These are phyloP conservation scores for Globisporangium nodosum DNA, from an alignment of 352 stramenopile species.

Conservation along the genomic window DNA sequence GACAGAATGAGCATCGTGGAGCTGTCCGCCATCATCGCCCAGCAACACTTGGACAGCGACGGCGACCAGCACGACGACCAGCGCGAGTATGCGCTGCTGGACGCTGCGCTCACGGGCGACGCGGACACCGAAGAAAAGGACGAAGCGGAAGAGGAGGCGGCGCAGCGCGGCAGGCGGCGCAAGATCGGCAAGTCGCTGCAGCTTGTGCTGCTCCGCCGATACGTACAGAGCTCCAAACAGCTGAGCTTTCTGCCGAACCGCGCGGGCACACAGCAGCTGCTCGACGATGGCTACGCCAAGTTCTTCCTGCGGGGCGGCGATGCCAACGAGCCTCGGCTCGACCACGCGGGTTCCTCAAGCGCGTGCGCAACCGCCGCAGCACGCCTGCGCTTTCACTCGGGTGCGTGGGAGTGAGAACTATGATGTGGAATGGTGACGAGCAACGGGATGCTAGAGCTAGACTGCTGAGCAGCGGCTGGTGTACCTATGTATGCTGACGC, in stretches of 20 bases:
- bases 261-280: slow-evolving; percentile 45
- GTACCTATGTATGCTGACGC: slow-evolving; percentile 7
- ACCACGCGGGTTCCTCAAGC: slow-evolving; percentile 57
- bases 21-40: slow-evolving; percentile 32
- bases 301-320: slow-evolving; percentile 63
- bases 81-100: slow-evolving; percentile 9
- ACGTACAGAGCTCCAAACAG: slow-evolving; percentile 54
- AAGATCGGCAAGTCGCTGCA: slow-evolving; percentile 62
- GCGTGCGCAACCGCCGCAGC: slow-evolving; percentile 50
- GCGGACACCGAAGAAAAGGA: not conserved
- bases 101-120: not conserved
- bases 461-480: not conserved
- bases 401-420: slow-evolving; percentile 7
- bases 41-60: slow-evolving; percentile 8
- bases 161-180: slow-evolving; percentile 15
- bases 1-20: too few relatives aligned
- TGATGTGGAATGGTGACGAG: not conserved
- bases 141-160: too few relatives aligned
- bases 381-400: slow-evolving; percentile 11
- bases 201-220: slow-evolving; percentile 48
- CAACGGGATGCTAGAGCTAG: not conserved
- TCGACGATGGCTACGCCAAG: slow-evolving; percentile 65
- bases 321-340: slow-evolving; percentile 46
- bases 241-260: slow-evolving; percentile 37
- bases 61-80: slow-evolving; percentile 10